A percentile compares a stretch with the other conserved stretches of the same genome.
phyloP scores from a whole-genome alignment of 257 asterid species.

The Fraxinus quadrangulata region DNA sequence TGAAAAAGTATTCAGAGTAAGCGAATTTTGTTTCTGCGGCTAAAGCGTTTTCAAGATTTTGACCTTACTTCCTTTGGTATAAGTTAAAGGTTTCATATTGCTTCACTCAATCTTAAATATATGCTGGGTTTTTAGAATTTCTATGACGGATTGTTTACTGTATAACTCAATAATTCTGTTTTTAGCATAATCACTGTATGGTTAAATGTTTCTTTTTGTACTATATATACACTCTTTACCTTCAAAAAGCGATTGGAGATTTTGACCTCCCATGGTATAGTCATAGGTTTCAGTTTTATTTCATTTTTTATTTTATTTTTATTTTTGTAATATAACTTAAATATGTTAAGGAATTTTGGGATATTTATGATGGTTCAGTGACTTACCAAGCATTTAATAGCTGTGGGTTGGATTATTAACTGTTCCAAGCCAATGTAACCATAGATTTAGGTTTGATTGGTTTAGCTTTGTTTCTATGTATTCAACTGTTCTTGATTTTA shows the following conservation, averaged over 20 bases:
- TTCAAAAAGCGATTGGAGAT: not conserved
- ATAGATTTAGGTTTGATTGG: not conserved
- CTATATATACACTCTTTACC: not conserved
- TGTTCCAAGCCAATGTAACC: not conserved
- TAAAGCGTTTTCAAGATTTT: conserved; percentile 20
- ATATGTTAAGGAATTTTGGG: not conserved
- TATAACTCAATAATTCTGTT: conserved; percentile 2
- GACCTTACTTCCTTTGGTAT: not conserved
- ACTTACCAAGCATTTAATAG: not conserved
- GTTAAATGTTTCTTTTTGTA: not conserved
- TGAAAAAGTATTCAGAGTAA: conserved; percentile 85
- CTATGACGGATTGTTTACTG: not conserved
- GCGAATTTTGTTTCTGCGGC: conserved; percentile 21
- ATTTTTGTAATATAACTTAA: not conserved
- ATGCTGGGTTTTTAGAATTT: not conserved
- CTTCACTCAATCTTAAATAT: not conserved
- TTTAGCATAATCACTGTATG: not conserved
- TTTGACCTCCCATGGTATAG: not conserved
- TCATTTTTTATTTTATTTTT: no score
- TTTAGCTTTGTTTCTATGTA: not conserved
- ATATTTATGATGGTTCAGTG: not conserved
- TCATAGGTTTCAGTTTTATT: not conserved
- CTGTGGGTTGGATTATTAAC: not conserved
- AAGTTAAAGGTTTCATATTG: not conserved
- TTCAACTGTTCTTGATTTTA: not conserved